Evolutionary conservation across 495 filamentous ascomycete genomes (phyloP).

Genomic region (Neurospora terricola): DNA sequence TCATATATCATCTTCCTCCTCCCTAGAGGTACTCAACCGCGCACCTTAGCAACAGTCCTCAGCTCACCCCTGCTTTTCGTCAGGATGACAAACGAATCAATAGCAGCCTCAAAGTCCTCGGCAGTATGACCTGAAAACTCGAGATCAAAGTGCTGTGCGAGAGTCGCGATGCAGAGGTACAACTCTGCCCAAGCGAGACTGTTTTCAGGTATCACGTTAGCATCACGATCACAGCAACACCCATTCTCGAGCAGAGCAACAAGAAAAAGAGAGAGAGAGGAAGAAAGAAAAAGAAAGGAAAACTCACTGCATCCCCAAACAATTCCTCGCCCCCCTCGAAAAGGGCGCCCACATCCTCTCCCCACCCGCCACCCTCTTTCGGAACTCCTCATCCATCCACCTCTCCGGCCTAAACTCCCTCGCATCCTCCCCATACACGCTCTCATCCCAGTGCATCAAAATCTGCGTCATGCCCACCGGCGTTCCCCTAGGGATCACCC

Average conservation of each 20-base stretch:
- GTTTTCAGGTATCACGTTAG: not conserved
- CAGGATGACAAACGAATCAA: conserved; percentile 21
- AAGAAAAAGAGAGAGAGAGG: not conserved
- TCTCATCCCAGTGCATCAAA: conserved; percentile 21
- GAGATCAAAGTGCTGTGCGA: conserved; percentile 17
- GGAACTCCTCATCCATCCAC: conserved; percentile 9
- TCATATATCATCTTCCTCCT: too few relatives aligned
- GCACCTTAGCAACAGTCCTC: not conserved
- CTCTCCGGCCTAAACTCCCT: conserved; percentile 10
- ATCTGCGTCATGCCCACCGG: conserved; percentile 25
- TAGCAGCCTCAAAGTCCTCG: conserved; percentile 13
- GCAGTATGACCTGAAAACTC: conserved; percentile 7
- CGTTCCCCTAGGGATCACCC: conserved; percentile 36
- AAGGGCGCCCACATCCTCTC: conserved; percentile 19
- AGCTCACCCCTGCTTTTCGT: conserved; percentile 6
- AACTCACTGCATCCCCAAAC: conserved; percentile 24
- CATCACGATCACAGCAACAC: too few relatives aligned
- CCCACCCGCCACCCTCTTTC: not conserved
- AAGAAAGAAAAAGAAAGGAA: not conserved
- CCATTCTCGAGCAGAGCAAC: not conserved
- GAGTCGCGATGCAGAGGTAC: conserved; percentile 12
- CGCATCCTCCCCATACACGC: conserved; percentile 10
- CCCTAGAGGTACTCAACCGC: not conserved
- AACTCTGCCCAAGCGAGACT: conserved; percentile 23
- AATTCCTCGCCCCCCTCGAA: conserved; percentile 14